A percentile compares a stretch with the other conserved stretches of the same genome.
Evolutionary conservation across 2,329 filamentous ascomycete genomes (phyloP).

Genomic region (Fonsecaea erecta): DNA sequence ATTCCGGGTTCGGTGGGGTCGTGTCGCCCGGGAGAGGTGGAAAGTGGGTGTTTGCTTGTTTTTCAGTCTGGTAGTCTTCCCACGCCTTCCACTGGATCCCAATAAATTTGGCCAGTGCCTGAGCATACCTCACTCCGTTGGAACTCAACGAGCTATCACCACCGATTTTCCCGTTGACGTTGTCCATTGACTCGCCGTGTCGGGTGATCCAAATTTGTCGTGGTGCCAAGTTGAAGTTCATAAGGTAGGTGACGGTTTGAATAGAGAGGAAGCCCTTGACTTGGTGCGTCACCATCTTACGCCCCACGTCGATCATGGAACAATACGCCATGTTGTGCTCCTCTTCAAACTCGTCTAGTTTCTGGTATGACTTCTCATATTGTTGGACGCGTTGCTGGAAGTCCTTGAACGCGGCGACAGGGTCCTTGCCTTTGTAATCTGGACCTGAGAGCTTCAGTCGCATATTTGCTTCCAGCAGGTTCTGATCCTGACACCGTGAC

Average conservation of each 20-base stretch:
- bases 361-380: conserved; percentile 92
- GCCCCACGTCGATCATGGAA: conserved; percentile 95
- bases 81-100: conserved; percentile 78
- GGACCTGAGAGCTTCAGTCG: conserved; percentile 92
- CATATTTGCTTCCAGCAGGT: conserved; percentile 93
- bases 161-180: conserved; percentile 84
- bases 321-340: conserved; percentile 91
- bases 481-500: conserved; percentile 84
- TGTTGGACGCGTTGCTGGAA: conserved; percentile 91
- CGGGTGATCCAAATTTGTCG: conserved; percentile 98
- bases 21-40: conserved; percentile 90
- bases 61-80: conserved; percentile 80
- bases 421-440: conserved; percentile 94
- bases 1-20: conserved; percentile 92
- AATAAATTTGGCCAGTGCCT: conserved; percentile 81
- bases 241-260: conserved; percentile 90
- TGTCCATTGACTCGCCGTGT: conserved; percentile 89
- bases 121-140: conserved; percentile 78
- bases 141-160: conserved; percentile 85
- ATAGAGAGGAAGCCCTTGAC: conserved; percentile 90
- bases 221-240: conserved; percentile 94
- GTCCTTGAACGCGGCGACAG: conserved; percentile 78
- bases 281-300: conserved; percentile 89
- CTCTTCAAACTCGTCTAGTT: conserved; percentile 89
- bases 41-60: conserved; percentile 75